Percentiles rank a stretch among this genome's conserved stretches.
Conservation (phyloP, 352 stramenopile species). For the Phytophthora cactorum region DNA sequence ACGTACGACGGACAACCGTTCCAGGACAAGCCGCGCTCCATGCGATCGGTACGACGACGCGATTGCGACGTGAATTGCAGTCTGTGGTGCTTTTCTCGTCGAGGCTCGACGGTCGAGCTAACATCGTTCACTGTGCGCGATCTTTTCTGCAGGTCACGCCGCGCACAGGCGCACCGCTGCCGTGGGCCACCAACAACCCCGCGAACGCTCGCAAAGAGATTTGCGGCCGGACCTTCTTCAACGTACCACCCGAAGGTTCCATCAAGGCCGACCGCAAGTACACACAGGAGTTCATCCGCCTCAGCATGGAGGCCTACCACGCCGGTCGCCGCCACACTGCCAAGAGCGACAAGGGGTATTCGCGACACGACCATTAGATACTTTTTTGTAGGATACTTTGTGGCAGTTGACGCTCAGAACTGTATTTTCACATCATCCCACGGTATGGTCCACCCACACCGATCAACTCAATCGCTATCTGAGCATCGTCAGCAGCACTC, state of each 20-base stretch:
- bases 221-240: slow-evolving; percentile 49
- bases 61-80: slow-evolving; percentile 5
- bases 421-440: slow-evolving; percentile 14
- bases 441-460: slow-evolving; percentile 14
- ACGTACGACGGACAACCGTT: slow-evolving; percentile 65
- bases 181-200: slow-evolving; percentile 63
- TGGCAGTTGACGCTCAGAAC: neutral
- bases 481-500: neutral
- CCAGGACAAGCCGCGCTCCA: slow-evolving; percentile 36
- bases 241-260: slow-evolving; percentile 53
- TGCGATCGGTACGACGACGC: slow-evolving; percentile 44
- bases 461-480: neutral
- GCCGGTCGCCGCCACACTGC: slow-evolving; percentile 32
- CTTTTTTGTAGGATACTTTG: slow-evolving; percentile 4
- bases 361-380: slow-evolving; percentile 16
- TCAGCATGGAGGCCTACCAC: slow-evolving; percentile 54
- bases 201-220: slow-evolving; percentile 49
- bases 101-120: neutral
- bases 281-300: slow-evolving; percentile 70
- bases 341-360: slow-evolving; percentile 7
- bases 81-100: neutral
- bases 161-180: slow-evolving; percentile 35
- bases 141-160: slow-evolving; percentile 28
- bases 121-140: slow-evolving; percentile 12
- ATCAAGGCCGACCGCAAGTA: slow-evolving; percentile 68